These are phyloP conservation scores for Trapa incisa DNA, from an alignment of 345 rosid genomes.

Conservation along the genomic window DNA sequence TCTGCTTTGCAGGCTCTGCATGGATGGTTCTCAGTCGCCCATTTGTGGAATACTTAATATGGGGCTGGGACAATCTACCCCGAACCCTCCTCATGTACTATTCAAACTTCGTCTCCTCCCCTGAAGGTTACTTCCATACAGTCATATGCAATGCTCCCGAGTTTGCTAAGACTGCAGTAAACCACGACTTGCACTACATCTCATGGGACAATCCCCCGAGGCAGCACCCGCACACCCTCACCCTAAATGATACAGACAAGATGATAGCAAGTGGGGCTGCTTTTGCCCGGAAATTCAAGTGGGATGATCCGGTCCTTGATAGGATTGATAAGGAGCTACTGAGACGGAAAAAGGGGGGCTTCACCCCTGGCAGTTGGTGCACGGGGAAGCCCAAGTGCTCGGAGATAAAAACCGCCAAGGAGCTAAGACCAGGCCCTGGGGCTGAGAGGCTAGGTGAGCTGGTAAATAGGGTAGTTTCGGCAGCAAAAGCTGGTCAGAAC, in stretches of 20 bases:
- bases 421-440: slow-evolving; percentile 63
- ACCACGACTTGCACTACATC: slow-evolving; percentile 91
- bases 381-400: slow-evolving; percentile 60
- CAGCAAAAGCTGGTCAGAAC: slow-evolving; percentile 31
- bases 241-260: slow-evolving; percentile 50
- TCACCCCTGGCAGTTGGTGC: slow-evolving; percentile 98
- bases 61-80: slow-evolving; percentile 99
- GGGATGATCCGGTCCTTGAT: slow-evolving; percentile 47
- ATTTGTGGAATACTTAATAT: slow-evolving; percentile 75
- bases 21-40: slow-evolving; percentile 92
- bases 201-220: slow-evolving; percentile 90
- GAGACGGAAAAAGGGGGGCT: slow-evolving; percentile 36
- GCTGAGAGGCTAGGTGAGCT: slow-evolving; percentile 54
- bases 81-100: slow-evolving; percentile 89
- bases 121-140: slow-evolving; percentile 94
- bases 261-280: slow-evolving; percentile 79
- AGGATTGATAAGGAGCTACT: slow-evolving; percentile 64
- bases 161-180: slow-evolving; percentile 49
- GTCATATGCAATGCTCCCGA: slow-evolving; percentile 88
- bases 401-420: slow-evolving; percentile 45
- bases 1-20: slow-evolving; percentile 60
- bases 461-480: slow-evolving; percentile 34
- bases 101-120: slow-evolving; percentile 90
- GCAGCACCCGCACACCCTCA: slow-evolving; percentile 80
- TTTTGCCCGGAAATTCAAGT: slow-evolving; percentile 74